These are phyloP conservation scores for Endocalyx cinctus DNA, from an alignment of 2,329 filamentous ascomycete species.

Conservation along the genomic window DNA sequence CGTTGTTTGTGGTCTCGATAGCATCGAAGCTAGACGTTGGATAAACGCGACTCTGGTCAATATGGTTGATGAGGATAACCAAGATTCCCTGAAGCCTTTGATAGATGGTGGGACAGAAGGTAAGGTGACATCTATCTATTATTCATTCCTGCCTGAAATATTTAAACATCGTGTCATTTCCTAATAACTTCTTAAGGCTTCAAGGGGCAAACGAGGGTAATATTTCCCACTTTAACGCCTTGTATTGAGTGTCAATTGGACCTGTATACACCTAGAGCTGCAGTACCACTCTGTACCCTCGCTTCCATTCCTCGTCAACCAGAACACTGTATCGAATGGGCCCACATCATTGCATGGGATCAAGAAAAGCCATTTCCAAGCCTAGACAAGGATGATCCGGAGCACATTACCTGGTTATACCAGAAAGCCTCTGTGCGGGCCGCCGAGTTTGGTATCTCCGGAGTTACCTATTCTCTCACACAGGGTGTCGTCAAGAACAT, in stretches of 20 bases:
- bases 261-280: slow-evolving; percentile 96
- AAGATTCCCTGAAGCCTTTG: slow-evolving; percentile 84
- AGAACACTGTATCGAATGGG: slow-evolving; percentile 98
- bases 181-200: slow-evolving; percentile 58
- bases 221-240: slow-evolving; percentile 86
- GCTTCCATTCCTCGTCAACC: slow-evolving; percentile 95
- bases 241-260: slow-evolving; percentile 98
- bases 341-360: slow-evolving; percentile 96
- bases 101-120: slow-evolving; percentile 96
- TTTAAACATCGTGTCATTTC: too few species aligned
- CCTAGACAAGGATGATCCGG: slow-evolving; percentile 92
- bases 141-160: too few species aligned
- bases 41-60: slow-evolving; percentile 92
- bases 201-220: slow-evolving; percentile 92
- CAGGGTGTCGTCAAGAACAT: slow-evolving; percentile 99
- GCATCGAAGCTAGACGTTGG: slow-evolving; percentile 96
- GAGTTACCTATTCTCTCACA: slow-evolving; percentile 91
- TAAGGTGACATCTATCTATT: too few species aligned
- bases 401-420: slow-evolving; percentile 97
- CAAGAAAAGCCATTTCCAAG: slow-evolving; percentile 74
- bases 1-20: slow-evolving; percentile 90
- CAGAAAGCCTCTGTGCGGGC: slow-evolving; percentile 77
- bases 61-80: slow-evolving; percentile 79
- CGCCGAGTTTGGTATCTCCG: slow-evolving; percentile 81
- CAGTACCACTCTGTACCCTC: slow-evolving; percentile 92